Base-by-base conservation (phyloP, 2,329 filamentous ascomycete species). In the Phaeoacremonium minimum region DNA sequence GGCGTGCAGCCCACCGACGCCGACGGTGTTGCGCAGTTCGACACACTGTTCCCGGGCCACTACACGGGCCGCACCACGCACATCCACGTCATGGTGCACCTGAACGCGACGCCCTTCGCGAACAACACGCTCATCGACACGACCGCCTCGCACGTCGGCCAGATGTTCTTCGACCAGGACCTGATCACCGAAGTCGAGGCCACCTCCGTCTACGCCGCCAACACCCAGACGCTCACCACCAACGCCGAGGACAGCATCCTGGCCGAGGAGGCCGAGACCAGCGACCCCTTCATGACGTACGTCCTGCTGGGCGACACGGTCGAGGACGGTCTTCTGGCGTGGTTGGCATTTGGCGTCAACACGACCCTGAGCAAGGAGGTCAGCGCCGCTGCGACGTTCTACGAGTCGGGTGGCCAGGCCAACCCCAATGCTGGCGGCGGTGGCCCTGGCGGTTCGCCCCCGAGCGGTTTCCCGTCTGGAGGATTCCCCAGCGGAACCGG, bases 91-190 rank as follows among this genome's bases (percentile, higher is more conserved):
- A 53, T 70, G 36, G 62, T 66, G 4, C 69, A 75, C 51, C 40
- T 55, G 22, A 56, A 61, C 41, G 62, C 57, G 12, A 61, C 55
- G 2, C 40, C 53, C 17, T 43, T 50, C 26, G 30, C 51, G 15
- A 70, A 70, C 50, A 47, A 71, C 49, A 73, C 70, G 36, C 73
- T 75, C 43, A 55, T 58, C 28, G 71, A 66, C 41, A 63, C 65
- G 13, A 64, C 58, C 34, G 67, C 75, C 39, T 69, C 72, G 7
- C 78, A 84, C 57, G 67, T 83, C 28, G 79, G 80, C 14, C 80
- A 85, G 53, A 51, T 80, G 34, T 84, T 79, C 66, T 79, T 80
- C 52, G 77, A 83, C 53, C 72, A 82, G 51, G 62, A 66, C 43
- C 68, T 84, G 8, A 69, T 77, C 45, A 47, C 48, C 17, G 44